phyloP scores from a whole-genome alignment of 805 yeast genomes.

The Wickerhamomyces kurtzmanii region DNA sequence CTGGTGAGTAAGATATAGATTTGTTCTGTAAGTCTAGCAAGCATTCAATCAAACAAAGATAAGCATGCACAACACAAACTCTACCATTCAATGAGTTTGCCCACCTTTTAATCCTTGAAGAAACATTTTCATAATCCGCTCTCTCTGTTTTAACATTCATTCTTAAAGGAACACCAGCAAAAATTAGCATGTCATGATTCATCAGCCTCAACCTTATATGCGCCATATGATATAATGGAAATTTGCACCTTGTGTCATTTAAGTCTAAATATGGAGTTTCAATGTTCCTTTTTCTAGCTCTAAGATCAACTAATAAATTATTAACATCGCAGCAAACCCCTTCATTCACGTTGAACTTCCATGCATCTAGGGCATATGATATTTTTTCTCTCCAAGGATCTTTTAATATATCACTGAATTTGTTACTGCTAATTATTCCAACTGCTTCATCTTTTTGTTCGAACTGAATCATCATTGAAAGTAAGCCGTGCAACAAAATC shows the following conservation, averaged over 20 bases:
- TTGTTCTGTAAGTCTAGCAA: slow-evolving; percentile 30
- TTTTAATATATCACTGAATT: slow-evolving; percentile 1
- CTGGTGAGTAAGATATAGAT: slow-evolving; percentile 30
- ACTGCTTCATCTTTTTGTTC: slow-evolving; percentile 41
- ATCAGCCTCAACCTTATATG: slow-evolving; percentile 57
- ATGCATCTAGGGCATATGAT: slow-evolving; percentile 54
- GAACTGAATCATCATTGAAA: slow-evolving; percentile 54
- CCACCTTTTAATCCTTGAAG: slow-evolving; percentile 25
- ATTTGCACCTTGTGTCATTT: slow-evolving; percentile 37
- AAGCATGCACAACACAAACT: slow-evolving; percentile 46
- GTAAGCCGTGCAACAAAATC: slow-evolving; percentile 49
- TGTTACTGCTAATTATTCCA: slow-evolving; percentile 2
- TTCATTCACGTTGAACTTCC: slow-evolving; percentile 26
- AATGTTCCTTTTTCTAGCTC: slow-evolving; percentile 5
- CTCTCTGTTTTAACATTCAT: slow-evolving; percentile 51
- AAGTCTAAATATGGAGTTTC: slow-evolving; percentile 17
- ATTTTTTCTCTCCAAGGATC: slow-evolving; percentile 52
- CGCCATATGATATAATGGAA: slow-evolving; percentile 56
- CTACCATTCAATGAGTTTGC: slow-evolving; percentile 29
- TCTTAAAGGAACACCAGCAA: slow-evolving; percentile 66
- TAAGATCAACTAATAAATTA: slow-evolving; percentile 1
- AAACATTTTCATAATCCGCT: slow-evolving; percentile 33
- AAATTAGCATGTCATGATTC: slow-evolving; percentile 63
- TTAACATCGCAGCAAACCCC: slow-evolving; percentile 4
- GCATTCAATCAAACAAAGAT: slow-evolving; percentile 45